Evolutionary conservation across 805 yeast genomes (phyloP).

Genomic region (Phaffomyces opuntiae): DNA sequence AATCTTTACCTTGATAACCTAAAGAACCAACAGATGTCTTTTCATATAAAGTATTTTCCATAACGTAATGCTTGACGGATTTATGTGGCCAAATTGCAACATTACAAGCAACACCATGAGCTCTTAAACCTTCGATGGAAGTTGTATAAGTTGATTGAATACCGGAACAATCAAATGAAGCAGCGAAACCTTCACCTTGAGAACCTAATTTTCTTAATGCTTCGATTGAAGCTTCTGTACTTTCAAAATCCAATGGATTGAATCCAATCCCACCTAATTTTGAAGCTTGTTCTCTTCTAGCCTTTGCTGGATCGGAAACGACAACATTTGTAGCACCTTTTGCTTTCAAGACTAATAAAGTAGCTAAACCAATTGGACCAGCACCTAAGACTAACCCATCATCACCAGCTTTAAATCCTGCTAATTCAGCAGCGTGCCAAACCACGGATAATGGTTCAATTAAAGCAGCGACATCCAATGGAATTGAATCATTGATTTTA

Average conservation of each 20-base stretch:
- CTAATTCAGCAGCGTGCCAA: conserved; percentile 49
- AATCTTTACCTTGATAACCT: conserved; percentile 38
- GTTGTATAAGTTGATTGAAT: conserved; percentile 39
- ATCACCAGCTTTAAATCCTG: conserved; percentile 37
- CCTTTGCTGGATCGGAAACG: conserved; percentile 53
- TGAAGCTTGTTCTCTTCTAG: conserved; percentile 55
- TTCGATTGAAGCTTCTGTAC: conserved; percentile 23
- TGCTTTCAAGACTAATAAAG: conserved; percentile 47
- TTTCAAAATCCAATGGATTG: conserved; percentile 31
- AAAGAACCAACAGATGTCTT: conserved; percentile 38
- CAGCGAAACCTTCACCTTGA: conserved; percentile 40
- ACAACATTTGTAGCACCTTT: conserved; percentile 42
- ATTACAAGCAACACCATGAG: conserved; percentile 38
- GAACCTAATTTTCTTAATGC: conserved; percentile 31
- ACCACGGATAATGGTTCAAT: conserved; percentile 52
- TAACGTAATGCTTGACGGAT: conserved; percentile 36
- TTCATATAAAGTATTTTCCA: conserved; percentile 38
- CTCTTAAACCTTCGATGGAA: conserved; percentile 32
- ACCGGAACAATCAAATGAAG: conserved; percentile 49
- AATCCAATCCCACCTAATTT: conserved; percentile 38
- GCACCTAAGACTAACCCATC: conserved; percentile 49
- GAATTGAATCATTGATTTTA: conserved; percentile 32
- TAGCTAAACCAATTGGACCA: conserved; percentile 58
- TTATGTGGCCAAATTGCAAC: conserved; percentile 46
- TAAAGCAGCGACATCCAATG: conserved; percentile 48